Base-by-base conservation (phyloP, 495 filamentous ascomycete genomes). In the Amphirosellinia nigrospora region DNA sequence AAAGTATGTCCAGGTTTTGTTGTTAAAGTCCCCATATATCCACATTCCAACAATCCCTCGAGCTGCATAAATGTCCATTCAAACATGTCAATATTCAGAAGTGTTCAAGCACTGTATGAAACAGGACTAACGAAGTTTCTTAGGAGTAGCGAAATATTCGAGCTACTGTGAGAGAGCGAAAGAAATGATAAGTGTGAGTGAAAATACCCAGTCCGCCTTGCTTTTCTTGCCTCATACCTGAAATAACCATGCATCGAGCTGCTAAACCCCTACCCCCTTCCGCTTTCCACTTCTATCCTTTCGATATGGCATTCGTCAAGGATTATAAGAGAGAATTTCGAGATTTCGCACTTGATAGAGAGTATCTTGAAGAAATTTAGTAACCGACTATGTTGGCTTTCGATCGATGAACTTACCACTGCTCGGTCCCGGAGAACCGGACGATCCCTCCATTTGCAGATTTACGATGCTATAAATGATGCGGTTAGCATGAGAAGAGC, bases 381-480 rank as follows among this genome's bases (percentile, higher is more conserved):
- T 43, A 67, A 61, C 56, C 16, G 52, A 39, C 19, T 43, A 46
- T 5, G 10, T n/a, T 13, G 19, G 21, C 5, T 45, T 26, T 6
- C n/a, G 1, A 21, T n/a, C 9, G 61, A 6, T 73, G 2, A 5
- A 69, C 80, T 79, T 74, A 83, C 82, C 77, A 36, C 68, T 72
- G 5, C 68, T 78, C 0, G 83, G 83, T 3, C 83, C 83, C 3
- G 83, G 83, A 3, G 81, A 81, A 9, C 83, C 83, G 8, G 82
- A 84, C 0, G 82, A 84, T 4, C 82, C 83, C 65, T 85, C 83
- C 83, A 85, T 85, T 69, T 84, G 83, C 66, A 84, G 61, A 58
- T 85, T 79, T 34, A 84, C 80, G 38, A 85, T 84, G 16, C 83
- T 85, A 26, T n/a, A 15, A 32, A 13, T 34, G 30, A 52, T 3